A percentile compares a stretch with the other conserved stretches of the same genome.
Evolutionary conservation across 345 rosid species (phyloP).

Genomic region (Euphorbia peplus): DNA sequence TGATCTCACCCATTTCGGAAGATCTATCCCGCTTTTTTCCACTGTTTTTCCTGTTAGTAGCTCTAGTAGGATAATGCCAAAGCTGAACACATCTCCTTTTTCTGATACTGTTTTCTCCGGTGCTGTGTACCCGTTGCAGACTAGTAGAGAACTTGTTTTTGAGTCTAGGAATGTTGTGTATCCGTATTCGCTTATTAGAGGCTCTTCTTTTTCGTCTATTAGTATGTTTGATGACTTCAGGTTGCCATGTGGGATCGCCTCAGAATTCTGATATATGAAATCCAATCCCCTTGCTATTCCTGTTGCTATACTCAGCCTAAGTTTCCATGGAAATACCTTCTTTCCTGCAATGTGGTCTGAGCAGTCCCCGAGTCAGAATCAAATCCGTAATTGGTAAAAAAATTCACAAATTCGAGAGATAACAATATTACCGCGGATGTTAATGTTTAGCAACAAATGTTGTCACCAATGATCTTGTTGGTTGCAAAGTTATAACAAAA

Average conservation of each 20-base stretch:
- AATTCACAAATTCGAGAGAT: no score
- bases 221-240: constrained; percentile 63
- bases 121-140: constrained; percentile 40
- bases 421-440: no score
- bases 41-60: constrained; percentile 52
- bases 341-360: constrained; percentile 49
- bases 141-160: constrained; percentile 9
- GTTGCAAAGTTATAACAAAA: no score
- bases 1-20: constrained; percentile 62
- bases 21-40: constrained; percentile 48
- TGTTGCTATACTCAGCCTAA: constrained; percentile 40
- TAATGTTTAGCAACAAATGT: no score
- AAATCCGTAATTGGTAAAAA: no score
- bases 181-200: constrained; percentile 52
- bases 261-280: constrained; percentile 40
- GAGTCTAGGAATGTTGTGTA: constrained; percentile 32
- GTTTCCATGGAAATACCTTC: constrained; percentile 54
- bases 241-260: constrained; percentile 52
- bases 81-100: constrained; percentile 50
- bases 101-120: constrained; percentile 45
- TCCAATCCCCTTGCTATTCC: constrained; percentile 55
- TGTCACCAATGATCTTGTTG: no score
- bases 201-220: constrained; percentile 36
- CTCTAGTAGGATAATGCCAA: constrained; percentile 50
- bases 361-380: no score